These are phyloP conservation scores for Trametes versicolor DNA, from an alignment of 1,284 basidiomycete genomes.

Conservation along the genomic window DNA sequence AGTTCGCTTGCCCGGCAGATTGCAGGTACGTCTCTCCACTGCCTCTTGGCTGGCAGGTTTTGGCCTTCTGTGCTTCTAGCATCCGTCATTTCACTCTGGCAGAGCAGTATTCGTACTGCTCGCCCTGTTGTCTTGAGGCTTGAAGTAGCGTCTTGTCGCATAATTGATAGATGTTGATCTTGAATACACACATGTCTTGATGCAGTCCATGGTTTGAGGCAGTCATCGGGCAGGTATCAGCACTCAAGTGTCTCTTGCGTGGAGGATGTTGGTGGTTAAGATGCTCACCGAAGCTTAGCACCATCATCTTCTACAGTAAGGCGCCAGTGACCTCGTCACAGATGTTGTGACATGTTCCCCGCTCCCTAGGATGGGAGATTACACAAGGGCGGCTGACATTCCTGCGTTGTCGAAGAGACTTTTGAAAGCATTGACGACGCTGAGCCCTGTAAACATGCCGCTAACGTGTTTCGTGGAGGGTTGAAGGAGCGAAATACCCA, in stretches of 20 bases:
- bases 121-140: background rate
- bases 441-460: too few relatives aligned
- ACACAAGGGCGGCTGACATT: background rate
- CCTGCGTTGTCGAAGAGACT: background rate
- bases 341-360: conserved; percentile 7
- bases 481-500: too few relatives aligned
- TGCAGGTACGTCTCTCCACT: background rate
- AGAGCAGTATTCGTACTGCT: background rate
- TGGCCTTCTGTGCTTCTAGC: background rate
- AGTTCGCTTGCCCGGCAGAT: background rate
- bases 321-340: conserved; percentile 8
- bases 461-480: too few relatives aligned
- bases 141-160: background rate
- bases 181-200: conserved; percentile 2
- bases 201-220: conserved; percentile 8
- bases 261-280: conserved; percentile 14
- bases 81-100: background rate
- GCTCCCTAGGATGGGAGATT: background rate
- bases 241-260: conserved; percentile 2
- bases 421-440: background rate
- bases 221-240: conserved; percentile 11
- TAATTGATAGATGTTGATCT: background rate
- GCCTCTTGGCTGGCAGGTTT: background rate
- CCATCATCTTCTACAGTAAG: conserved; percentile 3
- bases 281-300: conserved; percentile 11